Percentiles rank a stretch among this genome's conserved stretches.
Conservation (phyloP, 805 yeast genomes). For the Diddensiella caesifluorescens region DNA sequence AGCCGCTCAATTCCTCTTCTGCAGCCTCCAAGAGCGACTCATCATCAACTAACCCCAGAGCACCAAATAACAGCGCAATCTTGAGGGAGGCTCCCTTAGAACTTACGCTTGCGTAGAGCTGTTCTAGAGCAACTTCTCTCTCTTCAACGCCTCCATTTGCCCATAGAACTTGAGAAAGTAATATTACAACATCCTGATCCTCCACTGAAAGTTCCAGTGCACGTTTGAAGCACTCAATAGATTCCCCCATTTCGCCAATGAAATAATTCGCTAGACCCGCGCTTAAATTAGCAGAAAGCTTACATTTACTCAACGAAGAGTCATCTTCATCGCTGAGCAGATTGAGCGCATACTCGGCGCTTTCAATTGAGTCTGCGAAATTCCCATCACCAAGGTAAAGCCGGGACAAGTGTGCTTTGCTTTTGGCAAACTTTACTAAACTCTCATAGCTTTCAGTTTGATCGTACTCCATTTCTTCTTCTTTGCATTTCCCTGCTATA, state of each 20-base stretch:
- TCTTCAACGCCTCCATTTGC: conserved; percentile 73
- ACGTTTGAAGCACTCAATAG: conserved; percentile 61
- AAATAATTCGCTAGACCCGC: conserved; percentile 72
- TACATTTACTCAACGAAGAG: conserved; percentile 14
- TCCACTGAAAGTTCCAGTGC: conserved; percentile 55
- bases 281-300: conserved; percentile 55
- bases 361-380: conserved; percentile 55
- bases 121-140: conserved; percentile 78
- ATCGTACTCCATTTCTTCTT: conserved; percentile 55
- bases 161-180: conserved; percentile 74
- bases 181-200: conserved; percentile 60
- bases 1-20: conserved; percentile 54
- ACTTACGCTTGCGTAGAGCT: conserved; percentile 61
- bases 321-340: conserved; percentile 38
- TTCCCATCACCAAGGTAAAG: conserved; percentile 55
- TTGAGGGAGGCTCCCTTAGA: conserved; percentile 59
- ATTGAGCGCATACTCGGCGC: conserved; percentile 52
- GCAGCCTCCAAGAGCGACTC: conserved; percentile 55
- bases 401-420: conserved; percentile 70
- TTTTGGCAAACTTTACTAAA: conserved; percentile 47
- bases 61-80: conserved; percentile 71
- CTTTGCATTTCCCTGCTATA: neutral
- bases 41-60: conserved; percentile 61
- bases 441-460: conserved; percentile 43
- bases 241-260: conserved; percentile 52